These are phyloP conservation scores for Leishmania major DNA, from an alignment of 208 protist genomes.

Conservation along the genomic window DNA sequence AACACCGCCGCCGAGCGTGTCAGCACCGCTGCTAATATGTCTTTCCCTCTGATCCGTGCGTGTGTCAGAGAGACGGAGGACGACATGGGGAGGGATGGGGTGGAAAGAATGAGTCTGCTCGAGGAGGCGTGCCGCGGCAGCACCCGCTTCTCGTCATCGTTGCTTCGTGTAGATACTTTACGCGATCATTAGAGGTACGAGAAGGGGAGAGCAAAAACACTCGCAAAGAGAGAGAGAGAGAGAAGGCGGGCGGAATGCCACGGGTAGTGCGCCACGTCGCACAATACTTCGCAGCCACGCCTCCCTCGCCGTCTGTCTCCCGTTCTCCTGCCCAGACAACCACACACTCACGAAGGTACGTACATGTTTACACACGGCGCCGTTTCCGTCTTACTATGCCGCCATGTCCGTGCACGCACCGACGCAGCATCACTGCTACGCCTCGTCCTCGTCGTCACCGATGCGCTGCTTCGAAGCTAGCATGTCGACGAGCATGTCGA, in stretches of 20 bases:
- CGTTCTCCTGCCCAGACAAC: neutral
- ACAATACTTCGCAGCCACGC: neutral
- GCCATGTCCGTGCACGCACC: neutral
- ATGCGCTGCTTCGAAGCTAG: conserved; percentile 73
- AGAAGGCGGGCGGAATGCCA: neutral
- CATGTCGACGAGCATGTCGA: conserved; percentile 75
- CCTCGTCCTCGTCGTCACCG: conserved; percentile 22
- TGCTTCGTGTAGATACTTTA: neutral
- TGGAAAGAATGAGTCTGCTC: neutral
- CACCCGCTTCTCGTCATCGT: neutral
- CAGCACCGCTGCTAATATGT: neutral
- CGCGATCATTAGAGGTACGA: neutral
- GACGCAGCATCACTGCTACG: neutral
- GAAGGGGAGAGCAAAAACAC: neutral
- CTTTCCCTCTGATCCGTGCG: neutral
- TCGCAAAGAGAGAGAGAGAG: neutral
- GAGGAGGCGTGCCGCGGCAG: neutral
- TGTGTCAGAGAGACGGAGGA: neutral
- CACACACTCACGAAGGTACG: neutral
- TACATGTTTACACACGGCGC: neutral
- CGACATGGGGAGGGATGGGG: neutral
- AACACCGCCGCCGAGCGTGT: neutral
- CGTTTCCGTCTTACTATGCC: neutral
- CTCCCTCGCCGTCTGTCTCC: neutral
- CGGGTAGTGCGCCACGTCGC: neutral